Percentiles rank a stretch among this genome's conserved stretches.
Evolutionary conservation across 495 filamentous ascomycete species (phyloP).

Genomic region (Penicillium steckii): DNA sequence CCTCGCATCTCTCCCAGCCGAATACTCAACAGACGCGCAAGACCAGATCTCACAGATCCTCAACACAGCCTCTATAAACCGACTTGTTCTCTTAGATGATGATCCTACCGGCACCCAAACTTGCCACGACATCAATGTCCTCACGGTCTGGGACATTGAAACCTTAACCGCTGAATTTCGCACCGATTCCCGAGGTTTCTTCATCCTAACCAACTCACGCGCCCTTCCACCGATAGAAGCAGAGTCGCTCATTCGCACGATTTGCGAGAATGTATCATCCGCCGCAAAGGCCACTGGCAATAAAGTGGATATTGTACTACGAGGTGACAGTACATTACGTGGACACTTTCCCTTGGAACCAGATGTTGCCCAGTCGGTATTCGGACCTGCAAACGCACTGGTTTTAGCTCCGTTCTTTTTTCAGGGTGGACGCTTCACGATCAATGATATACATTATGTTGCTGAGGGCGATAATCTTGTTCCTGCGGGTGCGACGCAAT

Average conservation of each 20-base stretch:
- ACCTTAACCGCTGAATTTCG: slow-evolving; percentile 44
- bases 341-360: slow-evolving; percentile 54
- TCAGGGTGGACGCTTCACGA: slow-evolving; percentile 52
- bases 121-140: slow-evolving; percentile 55
- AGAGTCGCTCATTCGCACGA: slow-evolving; percentile 38
- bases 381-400: slow-evolving; percentile 43
- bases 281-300: slow-evolving; percentile 37
- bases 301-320: slow-evolving; percentile 49
- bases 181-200: slow-evolving; percentile 41
- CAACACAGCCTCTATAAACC: slow-evolving; percentile 27
- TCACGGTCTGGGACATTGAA: slow-evolving; percentile 50
- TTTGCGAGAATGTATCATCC: slow-evolving; percentile 44
- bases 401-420: slow-evolving; percentile 54
- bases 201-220: slow-evolving; percentile 57
- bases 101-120: slow-evolving; percentile 59
- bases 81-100: slow-evolving; percentile 53
- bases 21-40: slow-evolving; percentile 33
- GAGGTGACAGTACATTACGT: slow-evolving; percentile 52
- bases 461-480: slow-evolving; percentile 44
- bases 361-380: slow-evolving; percentile 46
- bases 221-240: slow-evolving; percentile 47
- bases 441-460: slow-evolving; percentile 55
- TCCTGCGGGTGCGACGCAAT: slow-evolving; percentile 47
- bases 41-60: slow-evolving; percentile 36
- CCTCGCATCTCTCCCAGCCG: slow-evolving; percentile 30